These are phyloP conservation scores for Metschnikowia henanensis DNA, from an alignment of 805 yeast species.

Conservation along the genomic window DNA sequence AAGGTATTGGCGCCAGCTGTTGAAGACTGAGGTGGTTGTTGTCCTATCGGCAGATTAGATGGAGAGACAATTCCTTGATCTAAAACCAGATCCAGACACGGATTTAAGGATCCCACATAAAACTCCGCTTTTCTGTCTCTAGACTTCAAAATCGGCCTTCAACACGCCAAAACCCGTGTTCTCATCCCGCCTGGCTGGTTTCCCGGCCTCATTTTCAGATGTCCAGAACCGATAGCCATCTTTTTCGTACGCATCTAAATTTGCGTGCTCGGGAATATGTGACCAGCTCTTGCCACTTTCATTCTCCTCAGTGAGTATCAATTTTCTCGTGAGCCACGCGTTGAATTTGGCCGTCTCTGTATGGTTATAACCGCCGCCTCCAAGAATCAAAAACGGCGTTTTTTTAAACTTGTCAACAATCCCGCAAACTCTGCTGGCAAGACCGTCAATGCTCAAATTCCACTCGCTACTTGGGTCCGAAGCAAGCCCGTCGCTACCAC, in stretches of 20 bases:
- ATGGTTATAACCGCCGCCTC: conserved; percentile 79
- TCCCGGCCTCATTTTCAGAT: conserved; percentile 22
- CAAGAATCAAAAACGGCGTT: conserved; percentile 50
- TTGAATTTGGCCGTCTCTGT: conserved; percentile 63
- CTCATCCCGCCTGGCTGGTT: conserved; percentile 29
- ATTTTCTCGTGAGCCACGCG: conserved; percentile 41
- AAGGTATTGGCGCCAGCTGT: conserved; percentile 38
- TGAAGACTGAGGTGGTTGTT: neutral
- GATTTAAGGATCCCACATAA: no score
- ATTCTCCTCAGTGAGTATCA: conserved; percentile 6
- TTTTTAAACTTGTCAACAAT: neutral
- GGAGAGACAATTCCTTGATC: no score
- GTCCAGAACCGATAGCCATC: conserved; percentile 55
- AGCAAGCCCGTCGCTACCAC: conserved; percentile 76
- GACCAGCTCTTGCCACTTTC: conserved; percentile 35
- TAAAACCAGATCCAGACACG: no score
- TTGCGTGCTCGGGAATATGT: conserved; percentile 51
- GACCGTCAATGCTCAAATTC: conserved; percentile 61
- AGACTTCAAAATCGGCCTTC: no score
- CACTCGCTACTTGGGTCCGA: conserved; percentile 65
- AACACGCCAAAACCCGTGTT: no score
- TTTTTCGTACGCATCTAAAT: conserved; percentile 40
- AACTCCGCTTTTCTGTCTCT: no score
- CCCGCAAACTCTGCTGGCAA: conserved; percentile 33
- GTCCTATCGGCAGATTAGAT: no score